phyloP scores from a whole-genome alignment of 345 rosid genomes.

The Leavenworthia alabamica region DNA sequence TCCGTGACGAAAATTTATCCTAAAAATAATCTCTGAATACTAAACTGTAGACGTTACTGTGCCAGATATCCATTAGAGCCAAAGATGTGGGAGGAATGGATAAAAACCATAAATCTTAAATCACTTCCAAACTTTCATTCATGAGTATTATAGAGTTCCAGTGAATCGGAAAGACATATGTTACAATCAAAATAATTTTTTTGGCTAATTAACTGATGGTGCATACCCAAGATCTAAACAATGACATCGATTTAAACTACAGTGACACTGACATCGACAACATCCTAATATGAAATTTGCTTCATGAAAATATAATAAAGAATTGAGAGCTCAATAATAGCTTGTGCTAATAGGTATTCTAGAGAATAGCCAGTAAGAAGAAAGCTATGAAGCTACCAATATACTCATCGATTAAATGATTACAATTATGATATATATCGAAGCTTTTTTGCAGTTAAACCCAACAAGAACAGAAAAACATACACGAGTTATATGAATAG shows the following conservation, averaged over 20 bases:
- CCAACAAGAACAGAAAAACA: conserved; percentile 10
- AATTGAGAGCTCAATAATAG: neutral
- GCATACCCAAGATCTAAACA: neutral
- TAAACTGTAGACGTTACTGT: neutral
- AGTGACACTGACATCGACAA: neutral
- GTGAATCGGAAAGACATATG: neutral
- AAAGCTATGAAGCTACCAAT: conserved; percentile 16
- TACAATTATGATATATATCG: neutral
- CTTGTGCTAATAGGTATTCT: neutral
- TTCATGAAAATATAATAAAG: conserved; percentile 3
- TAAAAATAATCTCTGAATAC: conserved; percentile 4
- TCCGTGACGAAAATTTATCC: neutral
- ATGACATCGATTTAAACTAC: neutral
- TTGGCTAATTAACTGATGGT: neutral
- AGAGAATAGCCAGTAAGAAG: conserved; percentile 6
- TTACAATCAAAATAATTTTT: neutral
- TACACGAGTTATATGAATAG: conserved; percentile 10
- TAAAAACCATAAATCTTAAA: neutral
- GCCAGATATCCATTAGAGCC: conserved; percentile 6
- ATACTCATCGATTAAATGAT: neutral
- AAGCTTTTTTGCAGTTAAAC: conserved; percentile 6
- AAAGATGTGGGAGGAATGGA: neutral
- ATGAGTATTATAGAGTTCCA: neutral
- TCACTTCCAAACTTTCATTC: neutral
- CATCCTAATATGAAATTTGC: neutral